These are phyloP conservation scores for Pseudocercospora ulei DNA, from an alignment of 2,329 filamentous ascomycete species.

Conservation along the genomic window DNA sequence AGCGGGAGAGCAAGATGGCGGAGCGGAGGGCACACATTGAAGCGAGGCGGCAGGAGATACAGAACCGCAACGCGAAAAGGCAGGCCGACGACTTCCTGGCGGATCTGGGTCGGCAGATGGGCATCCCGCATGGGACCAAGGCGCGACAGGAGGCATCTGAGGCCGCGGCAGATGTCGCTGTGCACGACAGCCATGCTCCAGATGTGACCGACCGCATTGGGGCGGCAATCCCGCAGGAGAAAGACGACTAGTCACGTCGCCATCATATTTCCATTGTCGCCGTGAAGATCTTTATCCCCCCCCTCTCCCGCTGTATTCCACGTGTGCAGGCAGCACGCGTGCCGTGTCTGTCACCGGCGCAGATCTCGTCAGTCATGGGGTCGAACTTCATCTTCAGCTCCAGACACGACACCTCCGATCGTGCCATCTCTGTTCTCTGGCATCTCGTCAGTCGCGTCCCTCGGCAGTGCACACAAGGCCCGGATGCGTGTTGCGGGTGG, in stretches of 20 bases:
- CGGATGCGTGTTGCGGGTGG: conserved; percentile 48
- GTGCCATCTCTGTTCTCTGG: conserved; percentile 25
- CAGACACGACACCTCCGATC: conserved; percentile 50
- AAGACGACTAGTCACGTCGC: no score
- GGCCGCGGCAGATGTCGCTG: no score
- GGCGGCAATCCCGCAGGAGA: conserved; percentile 14
- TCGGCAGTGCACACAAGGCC: conserved; percentile 42
- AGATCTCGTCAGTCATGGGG: no score
- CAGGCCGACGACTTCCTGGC: conserved; percentile 65
- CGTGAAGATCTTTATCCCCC: no score
- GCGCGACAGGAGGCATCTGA: neutral
- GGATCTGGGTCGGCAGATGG: conserved; percentile 40
- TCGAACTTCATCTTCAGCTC: no score
- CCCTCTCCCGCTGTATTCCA: no score
- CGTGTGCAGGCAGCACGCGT: no score
- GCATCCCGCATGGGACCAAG: neutral
- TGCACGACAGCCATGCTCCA: neutral
- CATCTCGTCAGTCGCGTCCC: conserved; percentile 34
- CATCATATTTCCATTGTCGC: no score
- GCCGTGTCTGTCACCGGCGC: no score
- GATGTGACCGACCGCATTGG: conserved; percentile 16
- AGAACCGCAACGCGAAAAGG: conserved; percentile 41
- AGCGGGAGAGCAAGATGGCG: conserved; percentile 44
- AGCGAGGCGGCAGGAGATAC: conserved; percentile 22
- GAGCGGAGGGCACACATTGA: conserved; percentile 50